Base-by-base conservation (phyloP, 2,329 filamentous ascomycete genomes). In the Seiridium cupressi region DNA sequence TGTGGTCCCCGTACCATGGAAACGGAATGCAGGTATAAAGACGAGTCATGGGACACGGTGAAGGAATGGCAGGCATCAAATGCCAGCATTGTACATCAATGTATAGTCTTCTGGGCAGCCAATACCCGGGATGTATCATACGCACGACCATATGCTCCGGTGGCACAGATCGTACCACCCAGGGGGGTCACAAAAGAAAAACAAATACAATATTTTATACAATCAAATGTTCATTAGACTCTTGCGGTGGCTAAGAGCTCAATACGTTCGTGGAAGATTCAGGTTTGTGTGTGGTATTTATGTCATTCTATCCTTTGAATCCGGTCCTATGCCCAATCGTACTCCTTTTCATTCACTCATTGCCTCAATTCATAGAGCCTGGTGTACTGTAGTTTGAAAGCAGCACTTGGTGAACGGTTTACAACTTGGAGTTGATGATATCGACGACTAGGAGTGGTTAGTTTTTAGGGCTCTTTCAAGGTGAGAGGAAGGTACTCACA, bases 1-100 rank as follows among this genome's bases (percentile, higher is more conserved):
- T 90, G 62, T 90, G 88, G 87, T 88, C 84, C 74, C 88, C 88
- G 53, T 90, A 88, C 72, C 88, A 90, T 72, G 85, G 86, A 64
- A 79, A 79, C 59, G 83, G 83, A 35, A 78, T 82, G 76, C 68
- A 73, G 63, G 83, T 87, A 65, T 86, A 77, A 74, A 57, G 44
- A 53, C 31, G 9, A 49, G 44, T 31, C 32, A 18, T 46, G 11
- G 40, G 64, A 40, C 18, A 53, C 47, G n/a, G 18, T 31, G 42
- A 65, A 64, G 54, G 59, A 38, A 34, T 47, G 32, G 32, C 49
- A 53, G 49, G 18, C 5, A 38, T 35, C 31, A 53, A 53, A 9
- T 38, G 11, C 32, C 35, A 38, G 10, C 32, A 36, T 35, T 58
- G 55, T 58, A 58, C 51, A 58, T 51, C 34, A 58, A 11, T 58